These are phyloP conservation scores for Trichoderma gracile DNA, from an alignment of 2,329 filamentous ascomycete species.

Conservation along the genomic window DNA sequence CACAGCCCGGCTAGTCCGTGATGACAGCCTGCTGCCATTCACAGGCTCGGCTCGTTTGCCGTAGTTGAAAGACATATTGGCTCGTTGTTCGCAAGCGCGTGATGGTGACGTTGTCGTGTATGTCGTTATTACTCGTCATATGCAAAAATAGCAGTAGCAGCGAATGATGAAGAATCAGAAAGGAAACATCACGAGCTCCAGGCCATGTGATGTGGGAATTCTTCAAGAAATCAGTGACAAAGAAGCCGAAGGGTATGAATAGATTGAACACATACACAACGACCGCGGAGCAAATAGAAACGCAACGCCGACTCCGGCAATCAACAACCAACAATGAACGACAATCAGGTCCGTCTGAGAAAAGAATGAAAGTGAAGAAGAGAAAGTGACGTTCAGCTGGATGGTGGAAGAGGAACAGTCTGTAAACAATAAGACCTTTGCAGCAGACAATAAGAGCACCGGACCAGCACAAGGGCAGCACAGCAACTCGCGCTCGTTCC, in stretches of 20 bases:
- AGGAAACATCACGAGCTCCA: slow-evolving; percentile 22
- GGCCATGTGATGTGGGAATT: slow-evolving; percentile 13
- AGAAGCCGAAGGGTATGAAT: not conserved
- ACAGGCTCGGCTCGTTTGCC: slow-evolving; percentile 21
- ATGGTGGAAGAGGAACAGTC: slow-evolving; percentile 27
- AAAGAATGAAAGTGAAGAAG: not conserved
- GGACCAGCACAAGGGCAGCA: not conserved
- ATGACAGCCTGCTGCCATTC: slow-evolving; percentile 8
- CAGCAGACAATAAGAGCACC: slow-evolving; percentile 23
- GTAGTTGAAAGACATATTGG: slow-evolving; percentile 27
- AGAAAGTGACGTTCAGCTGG: slow-evolving; percentile 8
- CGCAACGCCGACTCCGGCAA: slow-evolving; percentile 10
- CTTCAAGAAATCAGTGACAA: not conserved
- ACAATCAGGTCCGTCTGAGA: not conserved
- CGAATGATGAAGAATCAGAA: not conserved
- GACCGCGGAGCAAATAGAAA: slow-evolving; percentile 1
- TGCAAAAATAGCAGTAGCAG: not conserved
- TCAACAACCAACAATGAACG: slow-evolving; percentile 11
- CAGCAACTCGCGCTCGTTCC: not conserved
- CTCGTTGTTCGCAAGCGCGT: slow-evolving; percentile 13
- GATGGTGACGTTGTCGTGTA: slow-evolving; percentile 9
- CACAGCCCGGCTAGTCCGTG: slow-evolving; percentile 22
- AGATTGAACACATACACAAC: not conserved
- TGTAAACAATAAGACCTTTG: slow-evolving; percentile 22
- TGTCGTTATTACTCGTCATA: slow-evolving; percentile 4